Evolutionary conservation across 1,139 yeast species (phyloP).

Genomic region (Candida mesenterica): DNA sequence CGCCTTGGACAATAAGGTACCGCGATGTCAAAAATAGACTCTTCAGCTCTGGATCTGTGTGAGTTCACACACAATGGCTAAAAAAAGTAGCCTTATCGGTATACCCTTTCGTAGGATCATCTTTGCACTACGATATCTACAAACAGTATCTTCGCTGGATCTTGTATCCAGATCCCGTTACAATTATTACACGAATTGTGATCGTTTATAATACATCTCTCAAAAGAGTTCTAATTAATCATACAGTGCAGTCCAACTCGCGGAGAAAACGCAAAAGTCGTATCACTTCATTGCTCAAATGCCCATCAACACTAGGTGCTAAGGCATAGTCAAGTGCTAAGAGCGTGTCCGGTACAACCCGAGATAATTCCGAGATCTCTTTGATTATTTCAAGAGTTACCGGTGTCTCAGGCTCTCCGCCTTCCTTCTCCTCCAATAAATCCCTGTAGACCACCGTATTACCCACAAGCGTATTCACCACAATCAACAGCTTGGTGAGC

Average conservation of each 20-base stretch:
- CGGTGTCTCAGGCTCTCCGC: constrained; percentile 18
- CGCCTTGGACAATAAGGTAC: too few species aligned
- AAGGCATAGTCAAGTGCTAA: constrained; percentile 38
- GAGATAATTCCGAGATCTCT: constrained; percentile 12
- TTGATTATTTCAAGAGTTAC: constrained; percentile 14
- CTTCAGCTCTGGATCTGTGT: too few species aligned
- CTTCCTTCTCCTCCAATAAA: constrained; percentile 11
- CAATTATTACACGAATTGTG: too few species aligned
- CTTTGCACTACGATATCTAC: too few species aligned
- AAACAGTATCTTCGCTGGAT: too few species aligned
- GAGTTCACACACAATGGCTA: too few species aligned
- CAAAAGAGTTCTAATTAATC: too few species aligned
- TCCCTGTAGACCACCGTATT: constrained; percentile 21
- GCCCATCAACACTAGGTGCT: constrained; percentile 37
- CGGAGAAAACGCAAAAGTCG: constrained; percentile 30
- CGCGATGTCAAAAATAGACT: too few species aligned
- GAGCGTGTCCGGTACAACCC: constrained; percentile 37
- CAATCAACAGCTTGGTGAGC: constrained; percentile 33
- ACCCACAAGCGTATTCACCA: constrained; percentile 39
- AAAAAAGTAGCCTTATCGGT: too few species aligned
- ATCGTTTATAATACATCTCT: too few species aligned
- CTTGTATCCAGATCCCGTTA: too few species aligned
- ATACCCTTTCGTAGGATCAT: too few species aligned
- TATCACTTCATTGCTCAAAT: constrained; percentile 39
- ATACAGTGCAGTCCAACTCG: constrained; percentile 5